phyloP scores from a whole-genome alignment of 2,329 filamentous ascomycete species.

The Aspergillaceae sp. region DNA sequence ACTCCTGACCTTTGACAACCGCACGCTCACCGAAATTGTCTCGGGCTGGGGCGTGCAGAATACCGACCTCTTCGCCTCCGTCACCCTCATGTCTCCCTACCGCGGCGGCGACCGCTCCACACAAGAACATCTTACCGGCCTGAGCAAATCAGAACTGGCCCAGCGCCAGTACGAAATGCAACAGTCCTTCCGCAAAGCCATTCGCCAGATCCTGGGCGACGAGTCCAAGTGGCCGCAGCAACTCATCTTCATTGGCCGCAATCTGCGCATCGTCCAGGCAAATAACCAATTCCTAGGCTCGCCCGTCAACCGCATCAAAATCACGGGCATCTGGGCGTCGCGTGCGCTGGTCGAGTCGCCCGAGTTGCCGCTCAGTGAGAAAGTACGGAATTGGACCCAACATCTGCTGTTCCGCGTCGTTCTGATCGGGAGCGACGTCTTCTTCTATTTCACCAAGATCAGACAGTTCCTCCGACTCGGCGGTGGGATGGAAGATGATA shows the following conservation, averaged over 20 bases:
- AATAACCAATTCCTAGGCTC: conserved; percentile 88
- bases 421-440: conserved; percentile 65
- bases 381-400: conserved; percentile 60
- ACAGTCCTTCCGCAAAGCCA: conserved; percentile 58
- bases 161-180: conserved; percentile 70
- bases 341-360: conserved; percentile 69
- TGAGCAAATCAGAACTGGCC: conserved; percentile 47
- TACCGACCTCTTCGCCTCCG: conserved; percentile 82
- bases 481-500: conserved; percentile 85
- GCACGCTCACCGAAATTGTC: conserved; percentile 64
- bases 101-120: conserved; percentile 69
- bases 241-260: conserved; percentile 83
- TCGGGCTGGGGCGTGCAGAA: conserved; percentile 79
- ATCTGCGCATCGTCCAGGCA: conserved; percentile 84
- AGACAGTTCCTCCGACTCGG: conserved; percentile 69
- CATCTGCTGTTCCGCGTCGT: conserved; percentile 78
- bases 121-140: conserved; percentile 45
- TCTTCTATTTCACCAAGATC: conserved; percentile 73
- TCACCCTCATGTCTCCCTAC: conserved; percentile 84
- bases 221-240: conserved; percentile 85
- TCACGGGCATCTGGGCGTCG: conserved; percentile 84
- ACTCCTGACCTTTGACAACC: conserved; percentile 87
- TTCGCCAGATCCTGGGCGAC: conserved; percentile 74
- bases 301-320: conserved; percentile 85
- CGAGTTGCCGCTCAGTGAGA: conserved; percentile 53